Percentiles rank a stretch among this genome's conserved stretches.
Evolutionary conservation across 2,329 filamentous ascomycete genomes (phyloP).

Genomic region (Cladosporium sphaerospermum): DNA sequence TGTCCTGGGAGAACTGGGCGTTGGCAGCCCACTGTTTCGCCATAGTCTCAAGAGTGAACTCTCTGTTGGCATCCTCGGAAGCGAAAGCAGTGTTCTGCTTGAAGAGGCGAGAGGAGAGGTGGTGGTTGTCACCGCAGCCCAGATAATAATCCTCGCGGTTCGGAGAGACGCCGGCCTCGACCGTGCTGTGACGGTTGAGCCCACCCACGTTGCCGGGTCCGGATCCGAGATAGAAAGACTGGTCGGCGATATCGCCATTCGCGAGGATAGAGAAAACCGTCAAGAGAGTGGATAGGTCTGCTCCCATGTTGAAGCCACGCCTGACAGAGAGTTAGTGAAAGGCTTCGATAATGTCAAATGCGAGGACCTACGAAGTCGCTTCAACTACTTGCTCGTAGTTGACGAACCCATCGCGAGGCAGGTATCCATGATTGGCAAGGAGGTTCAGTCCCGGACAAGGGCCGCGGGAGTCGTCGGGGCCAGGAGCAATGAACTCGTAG

Average conservation of each 20-base stretch:
- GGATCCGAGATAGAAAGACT: slow-evolving; percentile 25
- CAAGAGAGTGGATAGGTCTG: slow-evolving; percentile 34
- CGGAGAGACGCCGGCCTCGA: slow-evolving; percentile 27
- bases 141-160: slow-evolving; percentile 32
- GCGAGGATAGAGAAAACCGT: slow-evolving; percentile 27
- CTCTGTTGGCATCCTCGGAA: slow-evolving; percentile 15
- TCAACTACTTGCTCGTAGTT: slow-evolving; percentile 5
- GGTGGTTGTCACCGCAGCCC: slow-evolving; percentile 30
- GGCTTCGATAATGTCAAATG: too few relatives aligned
- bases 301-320: slow-evolving; percentile 34
- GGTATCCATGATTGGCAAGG: slow-evolving; percentile 29
- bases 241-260: slow-evolving; percentile 23
- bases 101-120: slow-evolving; percentile 27
- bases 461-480: slow-evolving; percentile 25
- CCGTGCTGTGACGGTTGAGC: slow-evolving; percentile 26
- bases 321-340: background rate
- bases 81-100: slow-evolving; percentile 26
- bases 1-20: slow-evolving; percentile 14
- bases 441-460: slow-evolving; percentile 31
- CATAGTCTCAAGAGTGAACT: slow-evolving; percentile 24
- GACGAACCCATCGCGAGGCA: slow-evolving; percentile 30
- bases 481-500: slow-evolving; percentile 22
- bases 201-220: slow-evolving; percentile 21
- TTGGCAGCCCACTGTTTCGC: slow-evolving; percentile 18
- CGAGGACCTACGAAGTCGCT: too few relatives aligned